Evolutionary conservation across 192 early-diverging fungal species (phyloP), one percentile per base, ranked within the genome.

Genomic region (Dissophora ornata): DNA sequence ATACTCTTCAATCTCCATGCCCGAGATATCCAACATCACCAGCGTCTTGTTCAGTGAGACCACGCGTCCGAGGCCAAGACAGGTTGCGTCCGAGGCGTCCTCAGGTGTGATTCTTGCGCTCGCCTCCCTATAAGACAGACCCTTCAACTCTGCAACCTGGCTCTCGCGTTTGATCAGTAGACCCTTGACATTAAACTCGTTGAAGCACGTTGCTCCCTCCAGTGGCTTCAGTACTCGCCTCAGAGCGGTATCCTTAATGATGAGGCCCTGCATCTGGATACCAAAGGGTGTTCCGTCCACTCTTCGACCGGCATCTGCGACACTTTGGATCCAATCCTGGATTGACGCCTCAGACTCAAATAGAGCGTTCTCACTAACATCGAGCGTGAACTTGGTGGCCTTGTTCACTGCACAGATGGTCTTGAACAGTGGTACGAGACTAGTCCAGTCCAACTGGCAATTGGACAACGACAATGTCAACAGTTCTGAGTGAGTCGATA

Each of bases 11-110:
- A 52, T 59, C 33, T 60, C 47, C 52, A 18, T 71, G 19, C 73
- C 73, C 24, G 73, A 77, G 2, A 77, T 56, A 34, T 77, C 73
- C 44, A 77, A 13, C 57, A 77, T 67, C 16, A 67, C 51, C 34
- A 77, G n/a, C 0, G 64, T 67, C 50, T 62, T 62, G 59, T 77
- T 77, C 29, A 22, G 33, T 1, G 57, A 41, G 7, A 77, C 11
- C 49, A 77, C 65, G 10, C 59, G 63, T 18, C 58, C 73, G 19
- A 77, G 64, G 10, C 51, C 64, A n/a, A 61, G 47, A 45, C 73
- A 77, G 9, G 63, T 77, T n/a, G 51, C 59, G 0, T 57, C 50
- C 1, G 73, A 77, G 1, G 73, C 73, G 42, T 67, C 63, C 21
- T 42, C 51, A 4, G 71, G 71, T 34, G 26, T 44, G n/a, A 77